Conservation (phyloP, 2,329 filamentous ascomycete species). For the Mariannaea elegans region DNA sequence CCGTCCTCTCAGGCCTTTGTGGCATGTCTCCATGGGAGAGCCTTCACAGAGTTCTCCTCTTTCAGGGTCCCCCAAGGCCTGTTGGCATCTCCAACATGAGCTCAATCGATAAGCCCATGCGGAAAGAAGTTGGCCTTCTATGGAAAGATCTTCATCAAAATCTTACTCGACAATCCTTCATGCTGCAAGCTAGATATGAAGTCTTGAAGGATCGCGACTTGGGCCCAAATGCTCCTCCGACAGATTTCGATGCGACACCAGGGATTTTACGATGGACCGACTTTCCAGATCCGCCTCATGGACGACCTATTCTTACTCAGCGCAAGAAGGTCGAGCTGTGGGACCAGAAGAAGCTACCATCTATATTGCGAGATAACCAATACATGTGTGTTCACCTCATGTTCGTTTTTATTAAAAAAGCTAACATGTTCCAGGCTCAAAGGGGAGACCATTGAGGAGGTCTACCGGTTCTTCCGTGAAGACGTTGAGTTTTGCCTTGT, state of each 20-base stretch:
- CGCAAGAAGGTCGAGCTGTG: slow-evolving; percentile 67
- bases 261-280: slow-evolving; percentile 67
- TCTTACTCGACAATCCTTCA: slow-evolving; percentile 64
- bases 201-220: slow-evolving; percentile 59
- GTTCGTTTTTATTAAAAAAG: accelerated
- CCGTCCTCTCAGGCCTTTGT: slow-evolving; percentile 65
- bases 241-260: slow-evolving; percentile 52
- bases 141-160: slow-evolving; percentile 66
- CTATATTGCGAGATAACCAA: slow-evolving; percentile 60
- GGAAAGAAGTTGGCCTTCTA: slow-evolving; percentile 47
- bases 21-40: slow-evolving; percentile 63
- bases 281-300: slow-evolving; percentile 64
- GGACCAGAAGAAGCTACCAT: slow-evolving; percentile 58
- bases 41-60: slow-evolving; percentile 62
- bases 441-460: slow-evolving; percentile 62
- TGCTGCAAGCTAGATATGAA: slow-evolving; percentile 65
- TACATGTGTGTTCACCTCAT: slow-evolving; percentile 54
- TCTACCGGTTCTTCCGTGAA: slow-evolving; percentile 62
- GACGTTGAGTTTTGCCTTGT: slow-evolving; percentile 63
- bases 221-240: slow-evolving; percentile 44
- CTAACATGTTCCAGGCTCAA: slow-evolving; percentile 52
- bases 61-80: slow-evolving; percentile 57
- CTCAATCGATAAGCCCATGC: slow-evolving; percentile 50
- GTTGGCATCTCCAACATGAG: slow-evolving; percentile 55
- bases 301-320: slow-evolving; percentile 57